Percentiles rank a stretch among this genome's conserved stretches.
phyloP scores from a whole-genome alignment of 2,329 filamentous ascomycete genomes.

The Mycogone perniciosa region DNA sequence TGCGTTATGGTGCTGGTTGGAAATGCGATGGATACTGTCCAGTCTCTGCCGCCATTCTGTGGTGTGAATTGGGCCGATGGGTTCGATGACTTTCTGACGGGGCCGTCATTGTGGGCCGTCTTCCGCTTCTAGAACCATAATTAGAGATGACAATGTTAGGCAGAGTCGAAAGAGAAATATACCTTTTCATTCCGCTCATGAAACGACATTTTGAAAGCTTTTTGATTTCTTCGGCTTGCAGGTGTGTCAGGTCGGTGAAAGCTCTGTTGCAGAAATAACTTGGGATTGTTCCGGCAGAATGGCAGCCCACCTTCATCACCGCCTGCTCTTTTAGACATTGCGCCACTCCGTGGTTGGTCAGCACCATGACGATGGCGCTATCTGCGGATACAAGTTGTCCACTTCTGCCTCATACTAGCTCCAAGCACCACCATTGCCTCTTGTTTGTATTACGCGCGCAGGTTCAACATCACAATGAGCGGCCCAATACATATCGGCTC shows the following conservation, averaged over 20 bases:
- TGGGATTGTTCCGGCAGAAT: constrained; percentile 24
- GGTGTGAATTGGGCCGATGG: constrained; percentile 65
- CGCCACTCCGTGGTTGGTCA: constrained; percentile 17
- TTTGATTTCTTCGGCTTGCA: not conserved
- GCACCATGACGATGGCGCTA: constrained; percentile 6
- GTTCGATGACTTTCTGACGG: constrained; percentile 42
- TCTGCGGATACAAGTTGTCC: not conserved
- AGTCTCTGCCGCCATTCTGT: constrained; percentile 50
- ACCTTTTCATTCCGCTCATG: constrained; percentile 29
- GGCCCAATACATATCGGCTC: constrained; percentile 55
- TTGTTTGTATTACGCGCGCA: not conserved
- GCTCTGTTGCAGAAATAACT: constrained; percentile 6
- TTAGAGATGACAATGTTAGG: constrained; percentile 3
- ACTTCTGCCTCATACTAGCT: constrained; percentile 1
- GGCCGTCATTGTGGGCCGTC: constrained; percentile 34
- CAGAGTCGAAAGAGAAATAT: not conserved
- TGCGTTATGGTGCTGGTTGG: constrained; percentile 72
- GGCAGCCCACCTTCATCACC: constrained; percentile 2
- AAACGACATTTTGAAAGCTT: constrained; percentile 24
- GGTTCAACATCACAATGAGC: constrained; percentile 34
- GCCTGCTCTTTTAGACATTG: constrained; percentile 15
- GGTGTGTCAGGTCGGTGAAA: not conserved
- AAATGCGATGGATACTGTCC: constrained; percentile 72
- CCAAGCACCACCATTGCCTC: not conserved
- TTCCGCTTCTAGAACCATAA: constrained; percentile 42